A percentile compares a stretch with the other conserved stretches of the same genome.
These are phyloP conservation scores for Ulota crispa DNA, from an alignment of 225 moss, liverwort and hornwort species.

Conservation along the genomic window DNA sequence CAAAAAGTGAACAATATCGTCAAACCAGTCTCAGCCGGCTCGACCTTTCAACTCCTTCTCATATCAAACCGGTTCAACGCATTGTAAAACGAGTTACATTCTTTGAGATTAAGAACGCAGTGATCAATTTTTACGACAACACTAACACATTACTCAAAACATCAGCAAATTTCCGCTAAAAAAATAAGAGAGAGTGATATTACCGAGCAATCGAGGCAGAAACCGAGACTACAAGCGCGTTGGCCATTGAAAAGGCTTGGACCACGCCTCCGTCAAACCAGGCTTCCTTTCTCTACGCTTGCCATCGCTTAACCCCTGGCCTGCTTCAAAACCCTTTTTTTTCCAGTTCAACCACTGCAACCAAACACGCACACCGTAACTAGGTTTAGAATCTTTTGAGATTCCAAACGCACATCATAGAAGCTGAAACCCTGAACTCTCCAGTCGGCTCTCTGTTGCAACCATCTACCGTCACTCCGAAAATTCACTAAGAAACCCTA, in stretches of 20 bases:
- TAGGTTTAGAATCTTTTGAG: background rate
- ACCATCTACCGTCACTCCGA: background rate
- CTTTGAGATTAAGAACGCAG: background rate
- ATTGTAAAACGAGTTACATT: background rate
- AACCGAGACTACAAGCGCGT: slow-evolving; percentile 32
- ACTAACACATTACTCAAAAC: background rate
- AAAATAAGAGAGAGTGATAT: background rate
- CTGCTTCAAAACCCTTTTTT: background rate
- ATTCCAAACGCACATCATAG: background rate
- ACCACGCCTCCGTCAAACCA: slow-evolving; percentile 23
- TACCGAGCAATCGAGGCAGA: slow-evolving; percentile 33
- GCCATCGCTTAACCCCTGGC: slow-evolving; percentile 23
- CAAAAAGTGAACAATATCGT: too few species aligned
- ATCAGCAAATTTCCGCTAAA: background rate
- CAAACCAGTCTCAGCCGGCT: too few species aligned
- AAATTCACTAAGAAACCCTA: background rate
- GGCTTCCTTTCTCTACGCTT: slow-evolving; percentile 14
- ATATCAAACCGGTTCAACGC: background rate
- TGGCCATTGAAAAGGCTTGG: slow-evolving; percentile 43
- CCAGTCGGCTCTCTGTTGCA: background rate
- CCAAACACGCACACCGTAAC: background rate
- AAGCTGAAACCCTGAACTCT: background rate
- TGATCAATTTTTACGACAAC: background rate
- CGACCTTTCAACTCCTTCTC: background rate
- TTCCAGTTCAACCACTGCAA: slow-evolving; percentile 10